phyloP scores from a whole-genome alignment of 2,329 filamentous ascomycete species.

The Mariannaea sp. region DNA sequence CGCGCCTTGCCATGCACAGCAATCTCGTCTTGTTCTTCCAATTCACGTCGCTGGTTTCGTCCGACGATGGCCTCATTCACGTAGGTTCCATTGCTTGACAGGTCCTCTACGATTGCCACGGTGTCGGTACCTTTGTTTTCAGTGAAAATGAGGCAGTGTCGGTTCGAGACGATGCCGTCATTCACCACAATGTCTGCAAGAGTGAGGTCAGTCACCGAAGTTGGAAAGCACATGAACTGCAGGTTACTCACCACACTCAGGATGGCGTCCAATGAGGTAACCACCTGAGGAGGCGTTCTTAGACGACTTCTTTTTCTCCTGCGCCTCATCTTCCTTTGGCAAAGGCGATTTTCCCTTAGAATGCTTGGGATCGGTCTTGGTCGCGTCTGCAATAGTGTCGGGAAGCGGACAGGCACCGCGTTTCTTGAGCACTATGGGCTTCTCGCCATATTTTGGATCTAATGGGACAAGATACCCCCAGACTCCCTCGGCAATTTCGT shows the following conservation, averaged over 20 bases:
- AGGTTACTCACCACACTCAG: constrained; percentile 77
- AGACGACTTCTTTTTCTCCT: constrained; percentile 62
- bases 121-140: constrained; percentile 63
- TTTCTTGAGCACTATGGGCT: constrained; percentile 73
- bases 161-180: constrained; percentile 83
- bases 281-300: constrained; percentile 73
- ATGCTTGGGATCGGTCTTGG: constrained; percentile 46
- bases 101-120: constrained; percentile 82
- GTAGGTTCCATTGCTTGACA: constrained; percentile 96
- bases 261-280: constrained; percentile 89
- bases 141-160: constrained; percentile 73
- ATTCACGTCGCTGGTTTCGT: constrained; percentile 86
- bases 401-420: constrained; percentile 71
- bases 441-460: constrained; percentile 69
- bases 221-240: background rate
- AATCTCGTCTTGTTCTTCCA: constrained; percentile 90
- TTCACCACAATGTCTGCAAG: constrained; percentile 69
- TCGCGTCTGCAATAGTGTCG: constrained; percentile 46
- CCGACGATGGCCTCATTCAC: constrained; percentile 91
- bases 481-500: constrained; percentile 82
- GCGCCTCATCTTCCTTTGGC: constrained; percentile 61
- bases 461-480: constrained; percentile 95
- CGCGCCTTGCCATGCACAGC: constrained; percentile 82
- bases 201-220: constrained; percentile 13
- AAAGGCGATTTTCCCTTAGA: constrained; percentile 53